Base-by-base conservation (phyloP, 2,329 filamentous ascomycete genomes). In the Botryosphaeria agaves region DNA sequence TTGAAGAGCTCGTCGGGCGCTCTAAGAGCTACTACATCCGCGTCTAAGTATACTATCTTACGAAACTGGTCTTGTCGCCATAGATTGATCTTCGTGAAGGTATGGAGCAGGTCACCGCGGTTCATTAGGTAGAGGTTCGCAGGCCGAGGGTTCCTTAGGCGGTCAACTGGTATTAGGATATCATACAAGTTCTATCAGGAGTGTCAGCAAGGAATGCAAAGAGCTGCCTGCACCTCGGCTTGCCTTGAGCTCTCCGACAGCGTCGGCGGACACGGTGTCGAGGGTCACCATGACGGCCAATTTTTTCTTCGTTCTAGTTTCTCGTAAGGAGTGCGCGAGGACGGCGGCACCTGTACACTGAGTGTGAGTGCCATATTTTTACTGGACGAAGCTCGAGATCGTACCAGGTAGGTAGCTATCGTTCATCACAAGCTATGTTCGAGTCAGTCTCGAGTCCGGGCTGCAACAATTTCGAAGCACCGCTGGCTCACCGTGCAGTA, bases 31-130 rank as follows among this genome's bases (percentile, higher is more conserved):
- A 98, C 78, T 24, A 93, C 72, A 47, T 98, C 89, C 37, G 85
- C 80, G 50, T 98, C 89, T 38, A 98, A 66, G 54, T 95, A 98
- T 34, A 98, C 80, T 33, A 98, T 82, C 57, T 78, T 87, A 40
- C 76, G 72, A 54, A 87, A 98, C 48, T 93, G 83, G 3, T 72
- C 76, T 55, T 85, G 79, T 40, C 76, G 80, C 89, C 89, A 98
- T 12, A 98, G 65, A 41, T 82, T 75, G 55, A 98, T 85, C 61
- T 98, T 98, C 41, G 89, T 95, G 49, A 95, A 95, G 38, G 85
- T 80, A 17, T 84, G 87, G 47, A 87, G 75, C 30, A 98, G 66
- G 48, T 98, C 89, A 38, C 75, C 69, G 31, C 89, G 80, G 50
- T 84, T 75, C 85, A 98, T 94, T 33, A 95, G 69, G 52, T 77